Conservation (phyloP, 768 basidiomycete genomes). For the Hypholoma sublateritium region DNA sequence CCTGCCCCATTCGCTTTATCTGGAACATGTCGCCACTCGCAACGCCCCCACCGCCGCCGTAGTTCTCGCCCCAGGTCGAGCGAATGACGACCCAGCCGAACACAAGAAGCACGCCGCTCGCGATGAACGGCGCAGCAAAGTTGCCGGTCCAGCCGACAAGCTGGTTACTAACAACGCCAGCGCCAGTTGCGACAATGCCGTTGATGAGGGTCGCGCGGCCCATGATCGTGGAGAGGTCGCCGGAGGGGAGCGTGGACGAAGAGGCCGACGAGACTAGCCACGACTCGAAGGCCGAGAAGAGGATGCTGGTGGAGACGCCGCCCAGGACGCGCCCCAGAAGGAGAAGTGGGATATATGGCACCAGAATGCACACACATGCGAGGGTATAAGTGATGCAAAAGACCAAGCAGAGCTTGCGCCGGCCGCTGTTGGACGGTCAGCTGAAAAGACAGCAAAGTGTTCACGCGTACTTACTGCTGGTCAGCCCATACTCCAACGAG, state of each 20-base stretch:
- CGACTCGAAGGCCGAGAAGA: conserved; percentile 75
- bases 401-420: conserved; percentile 63
- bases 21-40: conserved; percentile 45
- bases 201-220: conserved; percentile 75
- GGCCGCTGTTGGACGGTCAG: conserved; percentile 44
- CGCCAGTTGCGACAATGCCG: conserved; percentile 66
- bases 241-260: conserved; percentile 46
- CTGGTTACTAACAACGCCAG: conserved; percentile 67
- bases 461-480: conserved; percentile 50
- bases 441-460: neutral
- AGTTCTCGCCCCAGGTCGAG: conserved; percentile 68
- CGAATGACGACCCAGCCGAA: conserved; percentile 58
- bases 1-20: conserved; percentile 49
- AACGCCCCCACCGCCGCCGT: conserved; percentile 44
- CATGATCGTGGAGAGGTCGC: conserved; percentile 67
- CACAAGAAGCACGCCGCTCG: conserved; percentile 55
- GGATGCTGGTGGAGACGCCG: conserved; percentile 72
- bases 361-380: conserved; percentile 58
- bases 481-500: conserved; percentile 79
- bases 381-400: conserved; percentile 69
- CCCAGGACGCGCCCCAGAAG: conserved; percentile 65
- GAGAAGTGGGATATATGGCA: conserved; percentile 58
- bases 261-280: conserved; percentile 72
- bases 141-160: conserved; percentile 51
- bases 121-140: conserved; percentile 66